Base-by-base conservation (phyloP, 495 filamentous ascomycete species). In the Penicillium fimorum region DNA sequence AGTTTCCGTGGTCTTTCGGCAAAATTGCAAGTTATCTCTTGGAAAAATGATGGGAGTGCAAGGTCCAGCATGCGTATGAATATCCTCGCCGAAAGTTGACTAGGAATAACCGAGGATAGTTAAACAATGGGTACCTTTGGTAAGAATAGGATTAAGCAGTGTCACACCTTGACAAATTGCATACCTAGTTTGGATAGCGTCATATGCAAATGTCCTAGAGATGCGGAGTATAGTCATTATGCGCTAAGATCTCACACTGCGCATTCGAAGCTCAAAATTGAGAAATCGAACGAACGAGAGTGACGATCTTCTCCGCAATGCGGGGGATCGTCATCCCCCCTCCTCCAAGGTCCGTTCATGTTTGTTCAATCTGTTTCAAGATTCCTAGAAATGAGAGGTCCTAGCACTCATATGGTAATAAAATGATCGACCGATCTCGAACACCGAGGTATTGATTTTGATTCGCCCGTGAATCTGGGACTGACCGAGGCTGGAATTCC, bases 401-500 rank as follows among this genome's bases (percentile, higher is more conserved):
- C 10, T 4, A 7, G 30, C 10, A 24, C 6, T 6, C n/a, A 40
- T 18, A 20, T 17, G 20, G n/a, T 3, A 20, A 22, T 15, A 41
- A 33, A 27, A 44, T 18, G 55, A 43, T 50, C 37, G 49, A 35
- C 22, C 15, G 27, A 27, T 33, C 3, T 42, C n/a, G 27, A 45
- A 30, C 55, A 51, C 55, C 55, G 55, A 57, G 55, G 55, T 32
- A 29, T 38, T 5, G 7, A 3, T 30, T 15, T 37, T 40, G 5
- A 33, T 30, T 12, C 38, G 29, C 29, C 25, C 20, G 17, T 18
- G 22, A 18, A 35, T 25, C 29, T 18, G 42, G 47, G 46, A 51
- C 29, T 32, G 47, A 5, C 57, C 57, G 53, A 56, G 57, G 57
- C 47, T 56, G 52, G 33, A 22, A 25, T 15, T 2, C 20, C 20